phyloP scores from a whole-genome alignment of 2,329 filamentous ascomycete genomes.

The Neopestalotiopsis sp. region DNA sequence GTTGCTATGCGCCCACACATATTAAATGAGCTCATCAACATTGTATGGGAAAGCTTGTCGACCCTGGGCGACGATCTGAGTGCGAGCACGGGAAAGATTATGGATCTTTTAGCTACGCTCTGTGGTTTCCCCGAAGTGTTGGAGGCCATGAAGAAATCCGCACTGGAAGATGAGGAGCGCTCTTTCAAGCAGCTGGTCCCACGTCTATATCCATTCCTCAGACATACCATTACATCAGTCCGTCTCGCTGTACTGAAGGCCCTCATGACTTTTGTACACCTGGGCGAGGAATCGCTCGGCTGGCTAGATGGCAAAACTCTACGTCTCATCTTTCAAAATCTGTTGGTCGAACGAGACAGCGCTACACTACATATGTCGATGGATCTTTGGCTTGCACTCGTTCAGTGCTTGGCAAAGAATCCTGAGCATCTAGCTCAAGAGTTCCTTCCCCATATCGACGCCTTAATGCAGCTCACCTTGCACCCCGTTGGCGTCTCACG shows the following conservation, averaged over 20 bases:
- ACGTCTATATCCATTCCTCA: slow-evolving; percentile 91
- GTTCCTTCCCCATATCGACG: slow-evolving; percentile 75
- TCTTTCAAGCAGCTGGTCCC: slow-evolving; percentile 94
- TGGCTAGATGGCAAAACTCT: slow-evolving; percentile 93
- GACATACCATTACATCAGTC: slow-evolving; percentile 96
- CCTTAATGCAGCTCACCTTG: slow-evolving; percentile 83
- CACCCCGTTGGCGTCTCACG: slow-evolving; percentile 92
- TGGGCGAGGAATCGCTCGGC: slow-evolving; percentile 81
- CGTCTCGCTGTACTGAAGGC: slow-evolving; percentile 92
- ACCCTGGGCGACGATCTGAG: slow-evolving; percentile 97
- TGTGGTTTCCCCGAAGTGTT: slow-evolving; percentile 94
- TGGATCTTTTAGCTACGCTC: slow-evolving; percentile 95
- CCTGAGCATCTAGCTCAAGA: slow-evolving; percentile 72
- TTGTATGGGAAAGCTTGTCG: slow-evolving; percentile 96
- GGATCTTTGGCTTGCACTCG: slow-evolving; percentile 83
- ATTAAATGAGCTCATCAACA: slow-evolving; percentile 83
- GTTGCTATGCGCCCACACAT: slow-evolving; percentile 81
- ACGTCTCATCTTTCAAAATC: slow-evolving; percentile 90
- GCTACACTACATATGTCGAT: slow-evolving; percentile 82
- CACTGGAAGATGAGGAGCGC: slow-evolving; percentile 79
- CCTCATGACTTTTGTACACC: slow-evolving; percentile 87
- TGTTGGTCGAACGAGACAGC: slow-evolving; percentile 89
- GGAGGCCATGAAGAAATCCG: slow-evolving; percentile 91
- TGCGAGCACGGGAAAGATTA: slow-evolving; percentile 96
- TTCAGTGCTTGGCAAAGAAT: slow-evolving; percentile 70